These are phyloP conservation scores for Cladobotryum protrusum DNA, from an alignment of 2,329 filamentous ascomycete genomes.

Conservation along the genomic window DNA sequence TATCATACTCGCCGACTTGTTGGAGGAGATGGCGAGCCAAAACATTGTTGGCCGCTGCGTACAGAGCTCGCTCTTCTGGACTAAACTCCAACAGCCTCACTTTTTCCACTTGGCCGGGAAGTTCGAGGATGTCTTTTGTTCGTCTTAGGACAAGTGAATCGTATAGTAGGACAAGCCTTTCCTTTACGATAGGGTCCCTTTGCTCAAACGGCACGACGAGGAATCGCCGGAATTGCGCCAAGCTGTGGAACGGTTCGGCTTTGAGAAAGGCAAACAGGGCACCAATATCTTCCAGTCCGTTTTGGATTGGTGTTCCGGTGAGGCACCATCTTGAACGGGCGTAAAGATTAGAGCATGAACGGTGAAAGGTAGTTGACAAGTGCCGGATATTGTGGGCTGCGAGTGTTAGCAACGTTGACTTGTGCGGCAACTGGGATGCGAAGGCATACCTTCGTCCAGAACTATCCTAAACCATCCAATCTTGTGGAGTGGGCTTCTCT, in stretches of 20 bases:
- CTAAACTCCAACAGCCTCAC: slow-evolving; percentile 5
- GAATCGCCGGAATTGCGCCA: slow-evolving; percentile 35
- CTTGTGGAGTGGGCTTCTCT: slow-evolving; percentile 22
- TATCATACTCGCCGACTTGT: slow-evolving; percentile 28
- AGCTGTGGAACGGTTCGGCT: slow-evolving; percentile 35
- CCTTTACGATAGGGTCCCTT: slow-evolving; percentile 16
- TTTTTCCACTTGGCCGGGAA: slow-evolving; percentile 22
- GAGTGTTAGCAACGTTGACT: neutral
- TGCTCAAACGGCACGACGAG: slow-evolving; percentile 36
- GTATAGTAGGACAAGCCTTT: slow-evolving; percentile 28
- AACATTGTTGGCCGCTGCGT: slow-evolving; percentile 28
- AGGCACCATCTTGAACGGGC: slow-evolving; percentile 46
- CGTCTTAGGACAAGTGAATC: slow-evolving; percentile 36
- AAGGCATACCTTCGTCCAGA: slow-evolving; percentile 38
- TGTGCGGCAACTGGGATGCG: neutral
- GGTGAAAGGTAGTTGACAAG: slow-evolving; percentile 37
- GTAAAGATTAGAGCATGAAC: slow-evolving; percentile 33
- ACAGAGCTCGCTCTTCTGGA: slow-evolving; percentile 24
- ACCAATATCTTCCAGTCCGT: slow-evolving; percentile 45
- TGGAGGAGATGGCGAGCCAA: slow-evolving; percentile 34
- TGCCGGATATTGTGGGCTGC: slow-evolving; percentile 47
- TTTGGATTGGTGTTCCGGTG: slow-evolving; percentile 48
- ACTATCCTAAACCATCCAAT: slow-evolving; percentile 38
- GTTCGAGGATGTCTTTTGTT: slow-evolving; percentile 33
- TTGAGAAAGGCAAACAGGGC: slow-evolving; percentile 44